Conservation (phyloP, 2,329 filamentous ascomycete species). For the Cryphonectria nitschkei region DNA sequence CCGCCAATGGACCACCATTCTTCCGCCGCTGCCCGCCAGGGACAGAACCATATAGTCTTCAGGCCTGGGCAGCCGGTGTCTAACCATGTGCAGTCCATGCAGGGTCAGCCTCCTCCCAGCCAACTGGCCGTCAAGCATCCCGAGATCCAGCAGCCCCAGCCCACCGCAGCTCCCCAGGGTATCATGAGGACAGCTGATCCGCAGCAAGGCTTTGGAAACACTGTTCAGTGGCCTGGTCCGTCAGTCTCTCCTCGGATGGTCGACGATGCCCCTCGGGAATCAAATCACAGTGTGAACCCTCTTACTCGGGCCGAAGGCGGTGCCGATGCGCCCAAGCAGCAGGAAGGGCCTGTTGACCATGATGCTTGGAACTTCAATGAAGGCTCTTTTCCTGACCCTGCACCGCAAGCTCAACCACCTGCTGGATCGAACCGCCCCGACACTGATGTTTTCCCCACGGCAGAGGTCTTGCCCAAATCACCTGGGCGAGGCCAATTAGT, state of each 20-base stretch:
- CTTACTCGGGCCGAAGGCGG: conserved; percentile 46
- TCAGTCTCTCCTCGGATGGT: conserved; percentile 32
- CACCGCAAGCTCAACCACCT: conserved; percentile 51
- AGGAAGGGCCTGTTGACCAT: conserved; percentile 50
- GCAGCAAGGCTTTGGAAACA: conserved; percentile 37
- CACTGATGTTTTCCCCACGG: conserved; percentile 83
- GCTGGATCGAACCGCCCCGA: conserved; percentile 70
- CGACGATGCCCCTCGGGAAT: conserved; percentile 33
- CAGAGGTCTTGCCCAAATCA: conserved; percentile 80
- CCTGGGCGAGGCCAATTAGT: conserved; percentile 70
- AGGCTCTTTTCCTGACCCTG: conserved; percentile 63
- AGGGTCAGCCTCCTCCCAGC: conserved; percentile 38
- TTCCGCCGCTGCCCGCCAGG: conserved; percentile 14
- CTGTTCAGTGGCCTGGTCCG: conserved; percentile 40
- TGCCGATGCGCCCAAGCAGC: conserved; percentile 52
- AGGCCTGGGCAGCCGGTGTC: conserved; percentile 46
- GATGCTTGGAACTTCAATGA: conserved; percentile 97
- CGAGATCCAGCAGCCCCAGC: conserved; percentile 36
- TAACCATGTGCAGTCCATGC: conserved; percentile 54
- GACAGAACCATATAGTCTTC: conserved; percentile 24
- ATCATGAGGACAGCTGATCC: conserved; percentile 23
- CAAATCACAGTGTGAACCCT: conserved; percentile 46
- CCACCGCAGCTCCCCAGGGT: conserved; percentile 46
- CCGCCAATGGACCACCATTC: conserved; percentile 40
- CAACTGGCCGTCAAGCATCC: conserved; percentile 38